These are phyloP conservation scores for Colletotrichum sp. DNA, from an alignment of 2,329 filamentous ascomycete species.

Conservation along the genomic window DNA sequence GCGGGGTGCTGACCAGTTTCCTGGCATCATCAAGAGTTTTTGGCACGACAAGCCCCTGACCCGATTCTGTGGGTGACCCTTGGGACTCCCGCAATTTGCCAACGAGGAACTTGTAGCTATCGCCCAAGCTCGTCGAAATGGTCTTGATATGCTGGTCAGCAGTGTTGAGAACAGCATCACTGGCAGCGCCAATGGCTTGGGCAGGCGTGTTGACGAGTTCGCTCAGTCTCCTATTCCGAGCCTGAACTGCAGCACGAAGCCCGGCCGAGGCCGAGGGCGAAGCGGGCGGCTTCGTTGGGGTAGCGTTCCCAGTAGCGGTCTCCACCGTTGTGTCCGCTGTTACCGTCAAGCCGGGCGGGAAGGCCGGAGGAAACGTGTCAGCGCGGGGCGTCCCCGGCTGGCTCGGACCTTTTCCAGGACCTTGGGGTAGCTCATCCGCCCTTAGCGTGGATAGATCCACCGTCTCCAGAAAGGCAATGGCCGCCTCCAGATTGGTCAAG, in stretches of 20 bases:
- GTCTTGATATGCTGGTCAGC: constrained; percentile 93
- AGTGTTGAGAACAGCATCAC: constrained; percentile 83
- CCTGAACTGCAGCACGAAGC: constrained; percentile 51
- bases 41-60: constrained; percentile 67
- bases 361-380: constrained; percentile 64
- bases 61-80: constrained; percentile 44
- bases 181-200: constrained; percentile 80
- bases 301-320: constrained; percentile 34
- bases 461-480: constrained; percentile 92
- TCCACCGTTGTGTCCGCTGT: constrained; percentile 33
- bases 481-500: constrained; percentile 92
- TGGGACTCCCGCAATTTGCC: constrained; percentile 82
- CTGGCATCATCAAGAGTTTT: constrained; percentile 93
- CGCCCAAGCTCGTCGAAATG: constrained; percentile 87
- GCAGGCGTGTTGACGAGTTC: constrained; percentile 86
- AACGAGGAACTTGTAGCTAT: constrained; percentile 92
- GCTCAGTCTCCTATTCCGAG: constrained; percentile 79
- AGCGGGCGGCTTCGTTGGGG: constrained; percentile 38
- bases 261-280: constrained; percentile 38
- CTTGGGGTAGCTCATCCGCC: constrained; percentile 76
- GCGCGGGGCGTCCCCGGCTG: constrained; percentile 53
- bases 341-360: constrained; percentile 49
- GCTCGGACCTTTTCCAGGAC: constrained; percentile 62
- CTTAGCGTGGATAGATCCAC: constrained; percentile 91
- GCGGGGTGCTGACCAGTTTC: constrained; percentile 80